Conservation (phyloP, 2,329 filamentous ascomycete species). For the Karstenula rhodostoma region DNA sequence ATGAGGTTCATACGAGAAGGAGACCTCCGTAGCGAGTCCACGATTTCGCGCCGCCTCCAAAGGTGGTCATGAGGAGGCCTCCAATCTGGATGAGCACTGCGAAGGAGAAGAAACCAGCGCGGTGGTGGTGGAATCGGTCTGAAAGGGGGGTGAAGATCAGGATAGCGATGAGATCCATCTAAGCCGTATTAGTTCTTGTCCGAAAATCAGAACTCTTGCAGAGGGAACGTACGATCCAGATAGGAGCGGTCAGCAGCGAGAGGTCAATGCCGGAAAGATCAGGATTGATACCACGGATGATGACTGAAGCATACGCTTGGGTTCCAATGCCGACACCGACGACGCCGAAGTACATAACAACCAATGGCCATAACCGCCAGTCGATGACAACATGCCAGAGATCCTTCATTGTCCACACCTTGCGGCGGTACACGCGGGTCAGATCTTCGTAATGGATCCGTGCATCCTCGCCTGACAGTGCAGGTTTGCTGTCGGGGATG, state of each 20-base stretch:
- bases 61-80: slow-evolving; percentile 80
- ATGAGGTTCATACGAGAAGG: slow-evolving; percentile 68
- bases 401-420: slow-evolving; percentile 76
- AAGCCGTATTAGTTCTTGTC: slow-evolving; percentile 17
- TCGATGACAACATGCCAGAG: slow-evolving; percentile 76
- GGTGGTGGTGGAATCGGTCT: slow-evolving; percentile 83
- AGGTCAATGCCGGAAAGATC: slow-evolving; percentile 76
- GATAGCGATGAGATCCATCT: slow-evolving; percentile 90
- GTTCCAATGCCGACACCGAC: slow-evolving; percentile 92
- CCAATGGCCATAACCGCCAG: slow-evolving; percentile 87
- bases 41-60: slow-evolving; percentile 70
- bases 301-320: slow-evolving; percentile 86
- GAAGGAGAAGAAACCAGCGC: slow-evolving; percentile 81
- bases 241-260: slow-evolving; percentile 85
- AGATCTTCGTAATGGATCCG: slow-evolving; percentile 84
- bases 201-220: background rate
- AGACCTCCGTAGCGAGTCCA: slow-evolving; percentile 90
- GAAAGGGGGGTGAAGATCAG: slow-evolving; percentile 84
- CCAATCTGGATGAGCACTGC: slow-evolving; percentile 81
- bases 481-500: slow-evolving; percentile 74
- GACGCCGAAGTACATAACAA: slow-evolving; percentile 93
- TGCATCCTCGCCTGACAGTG: slow-evolving; percentile 78
- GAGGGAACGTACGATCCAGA: slow-evolving; percentile 77
- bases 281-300: slow-evolving; percentile 81
- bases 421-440: slow-evolving; percentile 78